These are phyloP conservation scores for Stachybotrys elegans DNA, from an alignment of 2,329 filamentous ascomycete genomes.

Conservation along the genomic window DNA sequence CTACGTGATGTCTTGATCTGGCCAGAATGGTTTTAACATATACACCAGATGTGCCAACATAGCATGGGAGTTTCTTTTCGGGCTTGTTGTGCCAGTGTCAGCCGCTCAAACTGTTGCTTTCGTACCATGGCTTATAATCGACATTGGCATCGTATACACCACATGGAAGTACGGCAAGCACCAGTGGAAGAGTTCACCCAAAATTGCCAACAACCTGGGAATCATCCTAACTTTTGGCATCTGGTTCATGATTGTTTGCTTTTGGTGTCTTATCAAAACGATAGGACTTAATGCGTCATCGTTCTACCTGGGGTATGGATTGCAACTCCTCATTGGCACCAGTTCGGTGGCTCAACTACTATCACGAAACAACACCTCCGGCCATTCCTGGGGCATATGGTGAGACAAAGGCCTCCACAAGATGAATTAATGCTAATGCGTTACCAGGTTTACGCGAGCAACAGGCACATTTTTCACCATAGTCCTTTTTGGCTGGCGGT, in stretches of 20 bases:
- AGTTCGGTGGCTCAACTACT: not conserved
- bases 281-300: not conserved
- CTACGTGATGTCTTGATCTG: not conserved
- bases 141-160: not conserved
- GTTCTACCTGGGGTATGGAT: not conserved
- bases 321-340: not conserved
- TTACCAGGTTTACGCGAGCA: not conserved
- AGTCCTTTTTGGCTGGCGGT: not conserved
- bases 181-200: not conserved
- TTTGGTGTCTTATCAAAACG: not conserved
- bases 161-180: not conserved
- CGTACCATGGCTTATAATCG: not conserved
- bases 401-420: not conserved
- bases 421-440: not conserved
- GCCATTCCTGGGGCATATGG: not conserved
- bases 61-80: not conserved
- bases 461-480: not conserved
- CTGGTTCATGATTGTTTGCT: not conserved
- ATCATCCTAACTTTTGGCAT: not conserved
- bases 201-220: not conserved
- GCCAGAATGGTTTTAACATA: not conserved
- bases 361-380: not conserved
- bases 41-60: not conserved
- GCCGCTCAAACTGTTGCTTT: not conserved
- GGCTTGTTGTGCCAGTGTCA: not conserved